Evolutionary conservation across 1,284 basidiomycete genomes (phyloP), one percentile per base, ranked within the genome.

Genomic region (Caloboletus firmus): DNA sequence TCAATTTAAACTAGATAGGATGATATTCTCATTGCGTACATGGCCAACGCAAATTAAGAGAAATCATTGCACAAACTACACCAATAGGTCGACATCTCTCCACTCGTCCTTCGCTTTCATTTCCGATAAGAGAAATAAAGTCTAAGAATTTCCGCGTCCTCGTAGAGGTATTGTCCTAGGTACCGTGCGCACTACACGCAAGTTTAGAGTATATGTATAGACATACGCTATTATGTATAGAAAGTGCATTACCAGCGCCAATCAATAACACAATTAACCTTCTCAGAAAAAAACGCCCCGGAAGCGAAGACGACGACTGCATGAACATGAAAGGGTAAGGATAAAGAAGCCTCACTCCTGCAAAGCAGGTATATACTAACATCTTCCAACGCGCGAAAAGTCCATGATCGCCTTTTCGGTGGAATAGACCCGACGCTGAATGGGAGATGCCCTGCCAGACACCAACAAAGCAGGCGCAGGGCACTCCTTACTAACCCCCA

Each of bases 241-340:
- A 37, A 18, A 5, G 31, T n/a, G 41, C 45, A 55, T 20, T 44
- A 50, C 32, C 49, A 45, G 34, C 28, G 43, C 10, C 30, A 24
- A 22, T 37, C 40, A 11, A 34, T 10, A 22, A 51, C 31, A 51
- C 44, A 44, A 22, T 30, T 24, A n/a, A n/a, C n/a, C n/a, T 10
- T 20, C 22, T 44, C 35, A 42, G 52, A 36, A 35, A 48, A 28
- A 22, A 40, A 42, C 26, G 5, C n/a, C n/a, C n/a, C n/a, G n/a
- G n/a, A 49, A 37, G 37, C 5, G 4, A 43, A 51, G 24, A 24
- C 24, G 31, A 39, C 30, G 15, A 35, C n/a, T 1, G 32, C 20
- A 48, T 57, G 31, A 31, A 59, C 44, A 58, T 2, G 30, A 52
- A 42, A 49, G 5, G n/a, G 30, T 13, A 41, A 30, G n/a, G 35